Evolutionary conservation across 176 grass and related monocot genomes (phyloP).

Genomic region (Carex littledalei): DNA sequence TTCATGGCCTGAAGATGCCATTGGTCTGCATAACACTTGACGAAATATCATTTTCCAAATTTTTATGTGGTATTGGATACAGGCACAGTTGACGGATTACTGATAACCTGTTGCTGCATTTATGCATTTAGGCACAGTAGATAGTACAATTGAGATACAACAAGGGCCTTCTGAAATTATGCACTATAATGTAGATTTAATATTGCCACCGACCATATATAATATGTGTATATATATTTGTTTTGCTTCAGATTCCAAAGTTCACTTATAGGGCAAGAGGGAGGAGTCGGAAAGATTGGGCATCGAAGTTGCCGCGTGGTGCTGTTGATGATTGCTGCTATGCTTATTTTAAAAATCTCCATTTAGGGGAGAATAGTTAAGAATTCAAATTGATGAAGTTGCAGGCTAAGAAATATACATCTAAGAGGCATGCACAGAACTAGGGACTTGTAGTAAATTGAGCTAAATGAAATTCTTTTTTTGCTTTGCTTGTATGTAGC

Average conservation of each 20-base stretch:
- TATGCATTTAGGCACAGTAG: too few relatives aligned
- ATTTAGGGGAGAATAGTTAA: neutral
- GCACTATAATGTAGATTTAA: too few relatives aligned
- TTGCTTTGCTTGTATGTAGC: neutral
- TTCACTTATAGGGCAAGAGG: neutral
- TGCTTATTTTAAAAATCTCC: neutral
- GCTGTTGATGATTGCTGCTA: neutral
- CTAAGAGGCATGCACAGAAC: neutral
- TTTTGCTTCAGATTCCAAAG: neutral
- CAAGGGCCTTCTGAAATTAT: too few relatives aligned
- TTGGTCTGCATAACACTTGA: too few relatives aligned
- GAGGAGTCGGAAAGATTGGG: neutral
- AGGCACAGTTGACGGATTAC: too few relatives aligned
- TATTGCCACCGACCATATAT: neutral
- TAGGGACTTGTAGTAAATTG: neutral
- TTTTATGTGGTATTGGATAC: too few relatives aligned
- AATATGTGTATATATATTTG: neutral
- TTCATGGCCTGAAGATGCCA: too few relatives aligned
- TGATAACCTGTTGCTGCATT: too few relatives aligned
- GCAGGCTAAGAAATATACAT: neutral
- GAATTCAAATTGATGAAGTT: neutral
- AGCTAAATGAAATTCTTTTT: neutral
- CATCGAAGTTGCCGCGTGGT: neutral
- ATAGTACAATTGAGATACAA: too few relatives aligned
- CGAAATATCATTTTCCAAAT: too few relatives aligned